phyloP scores from a whole-genome alignment of 352 stramenopile genomes.

The Phytopythium delawarense region DNA sequence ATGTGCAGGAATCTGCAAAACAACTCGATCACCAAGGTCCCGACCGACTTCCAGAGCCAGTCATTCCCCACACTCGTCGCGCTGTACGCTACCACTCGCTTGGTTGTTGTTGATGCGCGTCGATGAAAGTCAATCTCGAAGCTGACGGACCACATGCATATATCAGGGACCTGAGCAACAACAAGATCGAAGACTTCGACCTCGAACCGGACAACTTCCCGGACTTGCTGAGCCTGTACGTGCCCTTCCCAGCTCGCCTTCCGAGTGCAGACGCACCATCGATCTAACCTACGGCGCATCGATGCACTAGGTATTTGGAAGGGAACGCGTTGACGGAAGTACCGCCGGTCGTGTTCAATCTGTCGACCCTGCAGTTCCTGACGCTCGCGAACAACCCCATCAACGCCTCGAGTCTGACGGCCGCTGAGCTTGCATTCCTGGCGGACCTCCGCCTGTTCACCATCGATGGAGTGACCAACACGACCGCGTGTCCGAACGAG shows the following conservation, averaged over 20 bases:
- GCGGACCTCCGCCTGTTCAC: constrained; percentile 39
- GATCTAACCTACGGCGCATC: neutral
- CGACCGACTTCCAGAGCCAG: constrained; percentile 33
- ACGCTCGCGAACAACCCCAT: constrained; percentile 47
- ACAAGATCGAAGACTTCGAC: constrained; percentile 32
- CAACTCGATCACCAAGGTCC: constrained; percentile 35
- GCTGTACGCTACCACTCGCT: constrained; percentile 26
- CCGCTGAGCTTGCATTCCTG: constrained; percentile 50
- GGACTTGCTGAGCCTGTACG: constrained; percentile 40
- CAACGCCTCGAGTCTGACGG: constrained; percentile 42
- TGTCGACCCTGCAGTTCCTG: constrained; percentile 45
- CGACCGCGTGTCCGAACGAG: constrained; percentile 41
- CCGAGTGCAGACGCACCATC: neutral
- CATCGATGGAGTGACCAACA: constrained; percentile 50
- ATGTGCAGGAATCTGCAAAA: constrained; percentile 30
- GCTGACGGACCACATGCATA: neutral
- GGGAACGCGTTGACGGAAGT: constrained; percentile 43
- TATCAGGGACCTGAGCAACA: constrained; percentile 40
- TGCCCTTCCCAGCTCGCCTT: neutral
- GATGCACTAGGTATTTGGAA: constrained; percentile 29
- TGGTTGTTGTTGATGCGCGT: neutral
- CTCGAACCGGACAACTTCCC: constrained; percentile 35
- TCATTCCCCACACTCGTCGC: constrained; percentile 37
- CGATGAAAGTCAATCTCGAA: neutral
- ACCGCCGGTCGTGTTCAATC: constrained; percentile 49